These are phyloP conservation scores for Globisporangium paddicum DNA, from an alignment of 352 stramenopile species.

Conservation along the genomic window DNA sequence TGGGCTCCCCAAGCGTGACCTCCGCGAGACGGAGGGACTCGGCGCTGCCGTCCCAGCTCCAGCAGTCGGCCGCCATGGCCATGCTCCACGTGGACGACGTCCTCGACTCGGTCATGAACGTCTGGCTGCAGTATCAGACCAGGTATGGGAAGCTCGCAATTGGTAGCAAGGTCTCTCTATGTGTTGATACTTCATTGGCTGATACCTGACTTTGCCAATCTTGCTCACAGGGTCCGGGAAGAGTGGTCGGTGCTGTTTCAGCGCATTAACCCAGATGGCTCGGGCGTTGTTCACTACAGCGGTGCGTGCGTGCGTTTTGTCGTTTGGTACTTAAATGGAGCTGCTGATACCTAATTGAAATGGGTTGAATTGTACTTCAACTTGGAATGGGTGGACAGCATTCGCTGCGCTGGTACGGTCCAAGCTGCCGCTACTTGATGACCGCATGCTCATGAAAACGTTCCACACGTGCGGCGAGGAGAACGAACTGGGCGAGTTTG, in stretches of 20 bases:
- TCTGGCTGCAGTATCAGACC: conserved; percentile 64
- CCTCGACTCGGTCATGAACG: conserved; percentile 61
- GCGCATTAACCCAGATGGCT: conserved; percentile 50
- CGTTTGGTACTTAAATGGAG: neutral
- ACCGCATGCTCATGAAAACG: conserved; percentile 52
- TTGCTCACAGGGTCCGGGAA: conserved; percentile 32
- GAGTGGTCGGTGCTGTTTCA: conserved; percentile 66
- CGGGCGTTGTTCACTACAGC: conserved; percentile 54
- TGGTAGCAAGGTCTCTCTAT: neutral
- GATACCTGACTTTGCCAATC: neutral
- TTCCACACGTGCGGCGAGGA: conserved; percentile 78
- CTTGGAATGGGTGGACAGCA: conserved; percentile 15
- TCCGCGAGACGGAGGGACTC: neutral
- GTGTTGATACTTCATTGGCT: neutral
- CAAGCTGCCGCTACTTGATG: conserved; percentile 45
- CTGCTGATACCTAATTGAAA: neutral
- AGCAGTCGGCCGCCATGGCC: conserved; percentile 9
- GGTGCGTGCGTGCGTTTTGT: conserved; percentile 18
- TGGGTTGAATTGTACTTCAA: neutral
- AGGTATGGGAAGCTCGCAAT: conserved; percentile 23
- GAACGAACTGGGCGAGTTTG: conserved; percentile 76
- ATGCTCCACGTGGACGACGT: conserved; percentile 63
- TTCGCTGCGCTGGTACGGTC: conserved; percentile 54
- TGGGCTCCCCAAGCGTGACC: neutral
- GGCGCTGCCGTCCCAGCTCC: conserved; percentile 5